A percentile compares a stretch with the other conserved stretches of the same genome.
phyloP scores from a whole-genome alignment of 352 stramenopile genomes.

The Phytopythium mirpurense region DNA sequence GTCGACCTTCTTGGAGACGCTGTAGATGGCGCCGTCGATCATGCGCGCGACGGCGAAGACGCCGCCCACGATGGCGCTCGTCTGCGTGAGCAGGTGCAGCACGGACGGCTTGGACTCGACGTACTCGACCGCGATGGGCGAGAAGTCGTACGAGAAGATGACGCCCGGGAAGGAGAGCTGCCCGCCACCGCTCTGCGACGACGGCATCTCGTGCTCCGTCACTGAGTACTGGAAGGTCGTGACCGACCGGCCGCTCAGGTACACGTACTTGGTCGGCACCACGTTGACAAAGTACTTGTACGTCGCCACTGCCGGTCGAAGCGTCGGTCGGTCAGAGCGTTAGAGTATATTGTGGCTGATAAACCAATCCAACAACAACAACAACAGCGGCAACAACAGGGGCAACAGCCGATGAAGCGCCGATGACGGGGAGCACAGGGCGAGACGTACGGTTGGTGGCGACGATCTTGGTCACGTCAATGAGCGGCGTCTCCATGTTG shows the following conservation, averaged over 20 bases:
- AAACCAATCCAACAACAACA: neutral
- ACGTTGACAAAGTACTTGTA: slow-evolving; percentile 90
- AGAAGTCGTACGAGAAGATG: slow-evolving; percentile 88
- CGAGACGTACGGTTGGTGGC: slow-evolving; percentile 55
- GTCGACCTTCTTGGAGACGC: slow-evolving; percentile 85
- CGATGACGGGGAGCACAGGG: no score
- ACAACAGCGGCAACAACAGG: neutral
- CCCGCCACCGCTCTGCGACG: slow-evolving; percentile 33
- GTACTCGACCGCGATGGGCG: slow-evolving; percentile 86
- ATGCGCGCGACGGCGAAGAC: slow-evolving; percentile 86
- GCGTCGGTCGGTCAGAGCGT: slow-evolving; percentile 2
- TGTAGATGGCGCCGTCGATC: slow-evolving; percentile 86
- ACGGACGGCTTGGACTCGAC: slow-evolving; percentile 81
- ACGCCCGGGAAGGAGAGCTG: slow-evolving; percentile 76
- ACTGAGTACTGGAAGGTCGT: slow-evolving; percentile 87
- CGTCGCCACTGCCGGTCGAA: slow-evolving; percentile 46
- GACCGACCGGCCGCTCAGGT: slow-evolving; percentile 59
- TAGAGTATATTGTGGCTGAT: neutral
- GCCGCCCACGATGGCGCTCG: slow-evolving; percentile 81
- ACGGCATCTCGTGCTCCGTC: slow-evolving; percentile 75
- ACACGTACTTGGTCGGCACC: slow-evolving; percentile 82
- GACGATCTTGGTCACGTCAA: slow-evolving; percentile 82
- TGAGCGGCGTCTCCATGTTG: slow-evolving; percentile 83
- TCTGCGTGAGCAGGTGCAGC: slow-evolving; percentile 84
- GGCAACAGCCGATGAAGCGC: no score